These are phyloP conservation scores for Nemophila menziesii DNA, from an alignment of 257 asterid genomes.

Conservation along the genomic window DNA sequence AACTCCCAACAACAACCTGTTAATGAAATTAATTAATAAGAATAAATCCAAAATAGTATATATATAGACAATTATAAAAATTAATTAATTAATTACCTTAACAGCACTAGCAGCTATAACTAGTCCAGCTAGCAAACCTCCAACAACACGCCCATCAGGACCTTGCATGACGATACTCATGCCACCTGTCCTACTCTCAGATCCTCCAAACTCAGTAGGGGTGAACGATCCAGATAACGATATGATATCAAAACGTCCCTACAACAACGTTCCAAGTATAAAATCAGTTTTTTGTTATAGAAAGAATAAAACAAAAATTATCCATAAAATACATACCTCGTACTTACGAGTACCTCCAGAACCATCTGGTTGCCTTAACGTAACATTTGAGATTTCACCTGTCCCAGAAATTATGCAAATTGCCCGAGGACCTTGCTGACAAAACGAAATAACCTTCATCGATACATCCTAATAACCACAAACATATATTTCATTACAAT, in stretches of 20 bases:
- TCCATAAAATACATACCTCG: no score
- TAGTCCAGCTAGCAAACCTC: slow-evolving; percentile 5
- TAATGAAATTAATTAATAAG: not conserved
- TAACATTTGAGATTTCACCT: slow-evolving; percentile 69
- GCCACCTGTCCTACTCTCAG: slow-evolving; percentile 5
- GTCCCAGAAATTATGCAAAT: slow-evolving; percentile 77
- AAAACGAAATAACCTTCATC: slow-evolving; percentile 72
- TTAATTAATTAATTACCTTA: slow-evolving; percentile 1
- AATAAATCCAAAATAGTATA: no score
- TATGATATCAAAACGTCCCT: slow-evolving; percentile 10
- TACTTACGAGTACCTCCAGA: slow-evolving; percentile 82
- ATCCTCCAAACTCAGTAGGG: slow-evolving; percentile 4
- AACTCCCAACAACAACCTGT: slow-evolving; percentile 83
- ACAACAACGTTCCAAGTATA: no score
- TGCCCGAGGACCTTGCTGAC: slow-evolving; percentile 84
- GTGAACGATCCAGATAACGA: slow-evolving; percentile 8
- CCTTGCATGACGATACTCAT: slow-evolving; percentile 2
- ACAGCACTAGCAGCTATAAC: slow-evolving; percentile 6
- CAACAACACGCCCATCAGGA: slow-evolving; percentile 11
- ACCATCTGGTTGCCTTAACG: slow-evolving; percentile 80
- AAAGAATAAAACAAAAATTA: no score
- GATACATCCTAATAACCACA: slow-evolving; percentile 75
- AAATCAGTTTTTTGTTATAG: no score
- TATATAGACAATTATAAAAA: no score
- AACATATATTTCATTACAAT: no score